Base-by-base conservation (phyloP, 306 rosid species). In the Medicago truncatula region DNA sequence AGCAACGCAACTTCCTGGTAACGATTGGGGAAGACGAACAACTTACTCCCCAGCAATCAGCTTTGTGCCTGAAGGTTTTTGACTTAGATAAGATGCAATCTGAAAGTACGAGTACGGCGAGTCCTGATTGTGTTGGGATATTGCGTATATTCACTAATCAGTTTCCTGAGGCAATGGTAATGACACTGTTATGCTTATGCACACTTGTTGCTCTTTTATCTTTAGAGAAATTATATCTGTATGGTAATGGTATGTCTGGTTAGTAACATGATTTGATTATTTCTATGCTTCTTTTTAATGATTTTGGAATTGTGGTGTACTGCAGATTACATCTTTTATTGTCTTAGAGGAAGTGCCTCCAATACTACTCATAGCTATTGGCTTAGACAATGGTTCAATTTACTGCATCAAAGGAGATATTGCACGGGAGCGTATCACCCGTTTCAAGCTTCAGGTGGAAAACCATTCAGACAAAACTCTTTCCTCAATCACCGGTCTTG, bases 311-410 rank as follows among this genome's bases (percentile, higher is more conserved):
- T 20, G 9, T 23, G 64, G 56, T 68, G 39, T 66, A n/a, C 18
- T 86, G 92, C 93, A 95, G 99, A 89, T 95, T 80, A 92, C 97
- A 8, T 90, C 97, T 0, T 92, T 95, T 85, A 82, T 90, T 67
- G 97, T 95, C 34, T 84, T 95, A 31, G 99, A 95, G 87, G 99
- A 95, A 83, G 96, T 88, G 34, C 97, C 98, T 0, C 99, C 99
- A 6, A 90, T 95, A 85, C 76, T 95, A 52, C 97, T 90, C 39
- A 89, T 95, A 16, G 96, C 97, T 76, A 86, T 95, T 80, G 99
- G 99, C 67, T 85, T 95, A 67, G 91, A 92, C 83, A 95, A 89
- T 77, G 99, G 99, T 70, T 87, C 82, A 64, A 92, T 92, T 83
- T 95, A 95, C 83, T 95, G 97, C 82, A 88, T 95, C 77, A 92